Percentiles rank a stretch among this genome's conserved stretches.
These are phyloP conservation scores for Cystobasidium tubakii DNA, from an alignment of 768 basidiomycete genomes.

Conservation along the genomic window DNA sequence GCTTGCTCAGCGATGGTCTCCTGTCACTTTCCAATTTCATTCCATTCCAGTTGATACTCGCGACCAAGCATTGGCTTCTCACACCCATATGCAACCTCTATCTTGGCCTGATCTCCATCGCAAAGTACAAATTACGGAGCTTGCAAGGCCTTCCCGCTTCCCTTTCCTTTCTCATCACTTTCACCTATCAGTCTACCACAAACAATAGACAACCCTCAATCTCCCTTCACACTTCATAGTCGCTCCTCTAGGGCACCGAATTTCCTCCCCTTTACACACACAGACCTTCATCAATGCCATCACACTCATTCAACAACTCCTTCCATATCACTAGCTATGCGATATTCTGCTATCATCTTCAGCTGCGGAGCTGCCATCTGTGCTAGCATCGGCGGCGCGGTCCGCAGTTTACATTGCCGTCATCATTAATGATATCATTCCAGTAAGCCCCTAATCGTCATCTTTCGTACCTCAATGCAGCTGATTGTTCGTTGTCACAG, in stretches of 20 bases:
- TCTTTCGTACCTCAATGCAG: neutral
- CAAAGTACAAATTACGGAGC: neutral
- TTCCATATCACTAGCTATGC: neutral
- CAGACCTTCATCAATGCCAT: neutral
- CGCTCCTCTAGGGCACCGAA: neutral
- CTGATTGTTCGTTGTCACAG: neutral
- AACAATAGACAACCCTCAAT: neutral
- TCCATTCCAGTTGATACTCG: constrained; percentile 4
- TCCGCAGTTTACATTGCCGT: neutral
- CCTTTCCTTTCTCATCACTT: neutral
- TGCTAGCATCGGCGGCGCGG: neutral
- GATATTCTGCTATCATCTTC: neutral
- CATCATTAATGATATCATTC: constrained; percentile 1
- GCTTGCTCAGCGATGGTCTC: neutral
- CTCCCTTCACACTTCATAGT: neutral
- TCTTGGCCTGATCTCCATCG: neutral
- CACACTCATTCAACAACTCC: neutral
- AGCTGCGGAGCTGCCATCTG: constrained; percentile 4
- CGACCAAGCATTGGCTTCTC: neutral
- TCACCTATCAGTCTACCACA: neutral
- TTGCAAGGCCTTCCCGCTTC: neutral
- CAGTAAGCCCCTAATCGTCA: neutral
- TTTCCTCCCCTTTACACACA: neutral
- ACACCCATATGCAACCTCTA: neutral
- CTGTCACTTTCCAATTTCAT: neutral